phyloP scores from a whole-genome alignment of 371 early-diverging fungal genomes.

The Mortierella sp. region DNA sequence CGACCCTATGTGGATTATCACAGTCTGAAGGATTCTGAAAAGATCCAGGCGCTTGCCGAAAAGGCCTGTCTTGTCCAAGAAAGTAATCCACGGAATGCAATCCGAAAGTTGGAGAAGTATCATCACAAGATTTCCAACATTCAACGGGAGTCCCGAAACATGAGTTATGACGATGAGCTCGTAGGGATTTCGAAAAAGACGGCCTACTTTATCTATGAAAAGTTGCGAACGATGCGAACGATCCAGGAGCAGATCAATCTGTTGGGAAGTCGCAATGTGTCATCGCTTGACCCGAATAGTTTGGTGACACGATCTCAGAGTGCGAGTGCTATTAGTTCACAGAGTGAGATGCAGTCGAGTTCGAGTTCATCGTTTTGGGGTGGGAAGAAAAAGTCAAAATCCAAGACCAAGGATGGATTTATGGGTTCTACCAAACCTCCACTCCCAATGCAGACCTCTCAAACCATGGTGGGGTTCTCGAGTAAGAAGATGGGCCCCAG shows the following conservation, averaged over 20 bases:
- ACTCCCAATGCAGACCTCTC: slow-evolving; percentile 37
- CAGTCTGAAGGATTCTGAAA: slow-evolving; percentile 46
- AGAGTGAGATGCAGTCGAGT: slow-evolving; percentile 27
- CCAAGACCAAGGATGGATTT: slow-evolving; percentile 25
- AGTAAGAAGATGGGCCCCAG: slow-evolving; percentile 19
- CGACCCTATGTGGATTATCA: slow-evolving; percentile 54
- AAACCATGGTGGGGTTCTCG: slow-evolving; percentile 25
- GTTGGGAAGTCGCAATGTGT: slow-evolving; percentile 23
- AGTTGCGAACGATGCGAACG: slow-evolving; percentile 41
- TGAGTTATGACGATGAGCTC: slow-evolving; percentile 40
- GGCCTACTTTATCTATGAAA: slow-evolving; percentile 36
- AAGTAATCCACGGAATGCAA: slow-evolving; percentile 36
- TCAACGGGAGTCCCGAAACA: slow-evolving; percentile 28
- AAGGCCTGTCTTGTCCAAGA: slow-evolving; percentile 39
- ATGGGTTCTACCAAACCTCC: slow-evolving; percentile 36
- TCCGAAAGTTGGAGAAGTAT: slow-evolving; percentile 49
- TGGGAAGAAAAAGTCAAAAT: slow-evolving; percentile 33
- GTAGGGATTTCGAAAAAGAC: slow-evolving; percentile 40
- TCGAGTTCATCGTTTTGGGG: slow-evolving; percentile 46
- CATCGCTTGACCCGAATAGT: slow-evolving; percentile 10
- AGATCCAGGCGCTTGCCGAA: slow-evolving; percentile 36
- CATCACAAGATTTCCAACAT: slow-evolving; percentile 21
- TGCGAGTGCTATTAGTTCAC: slow-evolving; percentile 40
- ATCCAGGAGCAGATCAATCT: slow-evolving; percentile 38
- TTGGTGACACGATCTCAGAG: slow-evolving; percentile 35